Evolutionary conservation across 2,329 filamentous ascomycete species (phyloP), one percentile per base, ranked within the genome.

Genomic region (Penicillium sp.): DNA sequence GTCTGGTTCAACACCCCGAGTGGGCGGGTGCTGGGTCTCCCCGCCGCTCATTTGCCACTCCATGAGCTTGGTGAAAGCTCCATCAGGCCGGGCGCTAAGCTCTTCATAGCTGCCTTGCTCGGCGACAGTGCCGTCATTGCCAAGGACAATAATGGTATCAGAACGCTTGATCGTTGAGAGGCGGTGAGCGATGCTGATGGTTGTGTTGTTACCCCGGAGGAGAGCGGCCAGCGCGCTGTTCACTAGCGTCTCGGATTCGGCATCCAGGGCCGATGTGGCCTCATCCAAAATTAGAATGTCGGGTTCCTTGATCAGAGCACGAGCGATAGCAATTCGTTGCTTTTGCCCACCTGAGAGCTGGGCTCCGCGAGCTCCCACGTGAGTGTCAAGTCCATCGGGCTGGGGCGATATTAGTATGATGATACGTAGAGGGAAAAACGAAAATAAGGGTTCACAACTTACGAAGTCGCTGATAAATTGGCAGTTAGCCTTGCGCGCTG

Each of bases 231-330:
- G 81, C 3, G 94, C 94, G 65, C 91, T 87, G 71, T 99, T 99
- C 56, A 99, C 94, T 2, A 97, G 83, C 0, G 94, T 97, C 74
- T 99, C 94, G 0, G 91, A 96, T 74, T 99, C 94, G 13, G 94
- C 94, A 71, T 99, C 94, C 7, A 99, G 82, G 0, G 94, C 94
- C 2, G 91, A 96, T 0, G 95, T 99, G 16, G 95, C 90, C 80
- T 99, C 94, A 69, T 99, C 94, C 1, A 99, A 84, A 56, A 99
- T 96, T 24, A 99, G 80, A 59, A 99, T 97, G 75, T 99, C 94
- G 0, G 95, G 95, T 59, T 97, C 86, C 75, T 97, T 97, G 64
- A 99, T 87, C 24, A 99, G 82, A 11, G 94, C 94, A 51, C 95
- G 86, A 5, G 94, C 94, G 72, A 99, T 99, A 33, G 94, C 94